Percentiles rank a stretch among this genome's conserved stretches.
Conservation (phyloP, 1,284 basidiomycete genomes). For the Ceratobasidium sp. region DNA sequence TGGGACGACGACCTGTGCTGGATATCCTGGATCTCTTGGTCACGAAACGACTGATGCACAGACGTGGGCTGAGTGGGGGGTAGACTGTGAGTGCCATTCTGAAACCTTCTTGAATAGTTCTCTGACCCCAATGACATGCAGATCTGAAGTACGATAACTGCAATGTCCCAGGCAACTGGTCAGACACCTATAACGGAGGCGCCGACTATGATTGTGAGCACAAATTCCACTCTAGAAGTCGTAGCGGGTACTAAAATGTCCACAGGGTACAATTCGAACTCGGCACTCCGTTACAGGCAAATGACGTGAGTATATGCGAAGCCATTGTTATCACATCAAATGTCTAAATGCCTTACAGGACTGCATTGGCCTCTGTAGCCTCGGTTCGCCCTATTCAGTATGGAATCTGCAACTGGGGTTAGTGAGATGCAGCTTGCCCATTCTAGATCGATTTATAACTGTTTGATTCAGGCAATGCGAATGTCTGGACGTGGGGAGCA, state of each 20-base stretch:
- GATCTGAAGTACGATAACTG: constrained; percentile 70
- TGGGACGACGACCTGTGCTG: constrained; percentile 64
- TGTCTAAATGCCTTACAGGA: constrained; percentile 11
- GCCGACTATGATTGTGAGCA: constrained; percentile 52
- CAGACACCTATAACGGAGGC: constrained; percentile 56
- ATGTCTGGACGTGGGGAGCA: constrained; percentile 67
- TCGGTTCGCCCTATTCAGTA: constrained; percentile 59
- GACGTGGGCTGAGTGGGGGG: constrained; percentile 64
- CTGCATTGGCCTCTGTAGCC: constrained; percentile 27
- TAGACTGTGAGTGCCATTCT: constrained; percentile 58
- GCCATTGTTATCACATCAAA: background rate
- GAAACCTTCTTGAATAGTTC: background rate
- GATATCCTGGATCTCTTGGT: constrained; percentile 64
- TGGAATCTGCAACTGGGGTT: constrained; percentile 64
- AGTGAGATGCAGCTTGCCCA: constrained; percentile 44
- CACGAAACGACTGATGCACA: constrained; percentile 62
- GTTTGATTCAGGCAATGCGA: constrained; percentile 45
- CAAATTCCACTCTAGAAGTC: background rate
- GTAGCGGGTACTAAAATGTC: background rate
- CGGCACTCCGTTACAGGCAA: constrained; percentile 64
- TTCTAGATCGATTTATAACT: background rate
- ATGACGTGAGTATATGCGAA: constrained; percentile 59
- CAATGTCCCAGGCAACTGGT: constrained; percentile 65
- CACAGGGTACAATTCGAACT: constrained; percentile 62
- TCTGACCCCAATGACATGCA: constrained; percentile 30